phyloP scores from a whole-genome alignment of 192 early-diverging fungal genomes.

The Podila verticillata region DNA sequence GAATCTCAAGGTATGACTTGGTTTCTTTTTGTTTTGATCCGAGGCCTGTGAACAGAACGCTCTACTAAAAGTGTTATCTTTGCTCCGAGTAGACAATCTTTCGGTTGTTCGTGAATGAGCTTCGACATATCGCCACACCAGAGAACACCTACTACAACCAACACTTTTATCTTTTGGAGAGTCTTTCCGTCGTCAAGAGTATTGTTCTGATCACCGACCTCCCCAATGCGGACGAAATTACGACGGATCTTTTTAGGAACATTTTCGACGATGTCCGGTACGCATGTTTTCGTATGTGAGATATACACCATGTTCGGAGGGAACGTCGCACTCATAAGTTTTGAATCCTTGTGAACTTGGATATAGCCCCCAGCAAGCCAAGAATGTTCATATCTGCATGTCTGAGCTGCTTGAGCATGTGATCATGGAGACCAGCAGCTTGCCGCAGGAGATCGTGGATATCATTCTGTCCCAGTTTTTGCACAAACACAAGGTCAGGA shows the following conservation, averaged over 20 bases:
- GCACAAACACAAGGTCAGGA: constrained; percentile 67
- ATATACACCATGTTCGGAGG: background rate
- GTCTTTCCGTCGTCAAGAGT: constrained; percentile 84
- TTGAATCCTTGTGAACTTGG: background rate
- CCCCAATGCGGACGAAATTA: constrained; percentile 77
- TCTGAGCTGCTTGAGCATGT: constrained; percentile 86
- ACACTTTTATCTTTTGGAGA: constrained; percentile 90
- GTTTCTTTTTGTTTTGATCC: background rate
- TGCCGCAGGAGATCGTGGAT: constrained; percentile 87
- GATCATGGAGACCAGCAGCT: constrained; percentile 73
- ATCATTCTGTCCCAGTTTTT: constrained; percentile 83
- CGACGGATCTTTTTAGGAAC: constrained; percentile 73
- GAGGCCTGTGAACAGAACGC: background rate
- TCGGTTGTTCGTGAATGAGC: constrained; percentile 81
- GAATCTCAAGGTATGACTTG: constrained; percentile 73
- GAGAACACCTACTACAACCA: constrained; percentile 73
- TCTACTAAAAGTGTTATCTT: background rate
- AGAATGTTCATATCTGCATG: constrained; percentile 82
- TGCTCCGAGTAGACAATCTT: constrained; percentile 72
- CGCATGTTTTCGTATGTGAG: background rate
- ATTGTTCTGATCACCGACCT: constrained; percentile 85
- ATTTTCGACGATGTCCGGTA: constrained; percentile 78
- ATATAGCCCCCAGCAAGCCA: constrained; percentile 70
- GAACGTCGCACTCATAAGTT: background rate
- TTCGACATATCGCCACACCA: constrained; percentile 69